phyloP scores from a whole-genome alignment of 805 yeast species.

The Yarrowia porcina region DNA sequence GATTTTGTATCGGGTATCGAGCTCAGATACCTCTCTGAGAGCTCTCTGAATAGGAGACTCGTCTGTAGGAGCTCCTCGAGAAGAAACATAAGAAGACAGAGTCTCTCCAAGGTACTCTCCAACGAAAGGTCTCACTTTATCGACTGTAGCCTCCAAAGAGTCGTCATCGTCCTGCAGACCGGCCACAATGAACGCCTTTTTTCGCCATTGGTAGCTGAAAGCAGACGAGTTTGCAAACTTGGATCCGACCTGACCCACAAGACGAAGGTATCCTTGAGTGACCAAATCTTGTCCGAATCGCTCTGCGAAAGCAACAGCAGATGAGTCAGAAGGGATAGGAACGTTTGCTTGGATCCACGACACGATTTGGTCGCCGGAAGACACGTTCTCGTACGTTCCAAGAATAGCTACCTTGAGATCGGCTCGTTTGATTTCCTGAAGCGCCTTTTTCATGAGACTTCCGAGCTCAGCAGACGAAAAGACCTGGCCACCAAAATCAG shows the following conservation, averaged over 20 bases:
- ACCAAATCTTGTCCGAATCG: constrained; percentile 69
- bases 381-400: constrained; percentile 62
- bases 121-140: constrained; percentile 31
- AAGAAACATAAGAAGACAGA: constrained; percentile 32
- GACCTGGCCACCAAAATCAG: constrained; percentile 35
- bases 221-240: constrained; percentile 71
- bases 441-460: constrained; percentile 44
- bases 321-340: constrained; percentile 31
- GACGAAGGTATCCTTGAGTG: constrained; percentile 54
- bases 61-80: constrained; percentile 40
- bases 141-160: constrained; percentile 24
- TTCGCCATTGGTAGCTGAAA: constrained; percentile 78
- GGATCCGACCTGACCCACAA: constrained; percentile 59
- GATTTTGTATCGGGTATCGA: constrained; percentile 56
- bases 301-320: constrained; percentile 59
- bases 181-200: constrained; percentile 58
- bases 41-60: constrained; percentile 52
- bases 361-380: constrained; percentile 59
- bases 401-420: constrained; percentile 63
- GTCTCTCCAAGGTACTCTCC: constrained; percentile 38
- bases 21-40: constrained; percentile 53
- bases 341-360: constrained; percentile 55
- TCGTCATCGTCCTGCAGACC: constrained; percentile 33
- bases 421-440: constrained; percentile 50
- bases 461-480: constrained; percentile 43